Conservation (phyloP, 2,329 filamentous ascomycete genomes). For the Arthrobotrys sinensis region DNA sequence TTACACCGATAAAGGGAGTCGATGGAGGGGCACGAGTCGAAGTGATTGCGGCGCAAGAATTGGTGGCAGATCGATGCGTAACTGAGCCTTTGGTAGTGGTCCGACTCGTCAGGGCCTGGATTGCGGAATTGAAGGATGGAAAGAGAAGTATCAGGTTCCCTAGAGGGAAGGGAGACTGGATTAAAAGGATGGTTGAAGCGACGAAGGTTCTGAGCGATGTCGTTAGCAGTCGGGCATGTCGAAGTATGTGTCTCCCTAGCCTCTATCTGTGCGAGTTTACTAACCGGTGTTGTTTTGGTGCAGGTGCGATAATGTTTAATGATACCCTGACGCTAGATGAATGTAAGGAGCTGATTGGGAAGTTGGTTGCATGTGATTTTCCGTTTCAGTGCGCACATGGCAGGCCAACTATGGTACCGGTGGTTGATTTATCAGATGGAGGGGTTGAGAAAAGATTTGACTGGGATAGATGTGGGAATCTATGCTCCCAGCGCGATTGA, state of each 20-base stretch:
- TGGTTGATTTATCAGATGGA: conserved; percentile 71
- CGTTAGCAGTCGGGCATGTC: conserved; percentile 65
- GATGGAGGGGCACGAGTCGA: conserved; percentile 47
- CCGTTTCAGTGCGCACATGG: conserved; percentile 90
- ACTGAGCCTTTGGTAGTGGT: conserved; percentile 80
- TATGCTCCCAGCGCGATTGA: background rate
- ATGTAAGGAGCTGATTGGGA: conserved; percentile 74
- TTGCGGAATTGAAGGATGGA: conserved; percentile 77
- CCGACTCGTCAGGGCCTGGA: conserved; percentile 80
- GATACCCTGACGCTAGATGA: conserved; percentile 75
- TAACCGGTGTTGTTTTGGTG: conserved; percentile 76
- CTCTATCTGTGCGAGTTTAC: conserved; percentile 78
- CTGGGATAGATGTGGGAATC: conserved; percentile 13
- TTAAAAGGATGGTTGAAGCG: conserved; percentile 22
- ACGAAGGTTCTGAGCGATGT: conserved; percentile 12
- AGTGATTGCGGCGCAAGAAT: conserved; percentile 76
- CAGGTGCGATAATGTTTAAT: conserved; percentile 86
- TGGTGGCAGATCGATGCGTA: conserved; percentile 82
- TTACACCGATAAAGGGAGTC: conserved; percentile 1
- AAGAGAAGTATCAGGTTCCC: conserved; percentile 5
- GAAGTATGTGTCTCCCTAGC: conserved; percentile 74
- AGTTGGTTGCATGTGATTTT: conserved; percentile 77
- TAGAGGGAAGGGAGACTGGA: conserved; percentile 41
- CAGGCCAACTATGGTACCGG: conserved; percentile 76
- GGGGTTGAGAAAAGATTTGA: conserved; percentile 14